A percentile compares a stretch with the other conserved stretches of the same genome.
phyloP scores from a whole-genome alignment of 139 green algal species.

The Tetraselmis striata region DNA sequence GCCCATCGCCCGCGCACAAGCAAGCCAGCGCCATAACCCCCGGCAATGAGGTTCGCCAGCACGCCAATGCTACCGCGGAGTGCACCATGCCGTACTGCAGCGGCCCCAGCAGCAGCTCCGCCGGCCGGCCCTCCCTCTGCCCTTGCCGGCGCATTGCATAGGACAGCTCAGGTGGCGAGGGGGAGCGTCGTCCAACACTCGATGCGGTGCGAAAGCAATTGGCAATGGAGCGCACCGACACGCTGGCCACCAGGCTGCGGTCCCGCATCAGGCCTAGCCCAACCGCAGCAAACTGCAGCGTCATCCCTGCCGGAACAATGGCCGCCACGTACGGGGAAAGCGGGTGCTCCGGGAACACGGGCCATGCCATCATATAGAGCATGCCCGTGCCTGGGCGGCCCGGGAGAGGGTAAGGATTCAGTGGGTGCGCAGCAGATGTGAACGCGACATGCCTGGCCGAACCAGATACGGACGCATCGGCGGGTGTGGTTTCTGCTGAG shows the following conservation, averaged over 20 bases:
- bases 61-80: constrained; percentile 1
- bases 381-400: constrained; percentile 29
- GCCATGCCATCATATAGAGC: constrained; percentile 33
- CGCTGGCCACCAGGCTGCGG: constrained; percentile 12
- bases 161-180: too few relatives aligned
- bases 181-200: too few relatives aligned
- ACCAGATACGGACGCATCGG: too few relatives aligned
- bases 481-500: too few relatives aligned
- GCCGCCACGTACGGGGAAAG: constrained; percentile 5
- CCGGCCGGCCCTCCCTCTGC: constrained; percentile 18
- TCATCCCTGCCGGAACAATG: constrained; percentile 9
- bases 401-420: too few relatives aligned
- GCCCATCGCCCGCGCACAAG: constrained; percentile 37
- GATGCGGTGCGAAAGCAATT: too few relatives aligned
- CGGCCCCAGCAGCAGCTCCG: constrained; percentile 35
- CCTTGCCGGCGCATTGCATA: too few relatives aligned
- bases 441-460: too few relatives aligned
- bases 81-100: constrained; percentile 31
- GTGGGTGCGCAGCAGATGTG: too few relatives aligned
- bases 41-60: constrained; percentile 15
- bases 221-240: constrained; percentile 12
- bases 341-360: constrained; percentile 5
- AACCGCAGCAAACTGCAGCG: constrained; percentile 15
- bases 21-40: constrained; percentile 21
- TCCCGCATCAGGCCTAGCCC: constrained; percentile 15